These are phyloP conservation scores for Chrysoporthe cubensis DNA, from an alignment of 2,329 filamentous ascomycete genomes.

Conservation along the genomic window DNA sequence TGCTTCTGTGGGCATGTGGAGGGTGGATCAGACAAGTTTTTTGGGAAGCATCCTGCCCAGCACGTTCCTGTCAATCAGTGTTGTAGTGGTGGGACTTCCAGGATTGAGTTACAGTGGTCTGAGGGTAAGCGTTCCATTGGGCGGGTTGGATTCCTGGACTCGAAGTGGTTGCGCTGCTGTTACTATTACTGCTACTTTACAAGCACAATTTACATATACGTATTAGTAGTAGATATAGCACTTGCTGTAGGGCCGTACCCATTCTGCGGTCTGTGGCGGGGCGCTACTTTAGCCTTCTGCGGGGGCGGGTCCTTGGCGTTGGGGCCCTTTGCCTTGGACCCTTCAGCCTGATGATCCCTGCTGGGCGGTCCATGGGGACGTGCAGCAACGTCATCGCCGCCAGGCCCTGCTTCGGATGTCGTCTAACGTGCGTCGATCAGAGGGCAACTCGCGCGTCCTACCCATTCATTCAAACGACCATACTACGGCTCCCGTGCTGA, in stretches of 20 bases:
- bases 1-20: neutral
- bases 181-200: too few species aligned
- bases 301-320: conserved; percentile 9
- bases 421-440: conserved; percentile 16
- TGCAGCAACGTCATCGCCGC: conserved; percentile 1
- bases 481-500: conserved; percentile 1
- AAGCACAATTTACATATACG: too few species aligned
- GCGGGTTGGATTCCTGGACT: too few species aligned
- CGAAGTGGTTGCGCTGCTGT: too few species aligned
- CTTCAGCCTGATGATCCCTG: neutral
- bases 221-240: too few species aligned
- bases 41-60: neutral
- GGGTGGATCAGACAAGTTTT: neutral
- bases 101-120: neutral
- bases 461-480: conserved; percentile 11
- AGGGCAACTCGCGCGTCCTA: neutral
- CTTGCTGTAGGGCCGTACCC: too few species aligned
- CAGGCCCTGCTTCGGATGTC: neutral
- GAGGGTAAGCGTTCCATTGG: neutral
- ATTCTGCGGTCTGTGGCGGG: neutral
- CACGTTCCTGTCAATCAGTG: too few species aligned
- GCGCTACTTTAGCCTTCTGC: conserved; percentile 12
- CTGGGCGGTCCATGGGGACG: neutral
- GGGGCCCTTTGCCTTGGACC: neutral
- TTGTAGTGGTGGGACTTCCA: neutral